Percentiles rank a stretch among this genome's conserved stretches.
These are phyloP conservation scores for Umbelopsis sp. DNA, from an alignment of 371 early-diverging fungal genomes.

Conservation along the genomic window DNA sequence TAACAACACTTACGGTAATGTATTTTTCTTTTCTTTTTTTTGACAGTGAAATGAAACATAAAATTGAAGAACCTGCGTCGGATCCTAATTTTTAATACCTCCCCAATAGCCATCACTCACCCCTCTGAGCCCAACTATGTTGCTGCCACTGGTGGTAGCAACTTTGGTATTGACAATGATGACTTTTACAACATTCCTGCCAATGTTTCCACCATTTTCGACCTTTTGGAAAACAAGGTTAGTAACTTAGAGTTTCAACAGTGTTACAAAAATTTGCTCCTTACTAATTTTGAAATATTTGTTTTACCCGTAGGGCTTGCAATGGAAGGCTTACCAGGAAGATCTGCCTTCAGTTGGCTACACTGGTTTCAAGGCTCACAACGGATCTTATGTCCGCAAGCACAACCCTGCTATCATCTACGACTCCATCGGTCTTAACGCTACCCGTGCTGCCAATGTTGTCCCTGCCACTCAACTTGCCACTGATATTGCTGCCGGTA, in stretches of 20 bases:
- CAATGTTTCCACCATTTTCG: slow-evolving; percentile 46
- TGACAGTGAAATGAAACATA: neutral
- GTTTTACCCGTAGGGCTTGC: slow-evolving; percentile 29
- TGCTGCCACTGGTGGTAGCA: slow-evolving; percentile 35
- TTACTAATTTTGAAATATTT: neutral
- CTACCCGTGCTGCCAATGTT: slow-evolving; percentile 44
- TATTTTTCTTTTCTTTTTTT: too few relatives aligned
- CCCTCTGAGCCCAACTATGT: slow-evolving; percentile 58
- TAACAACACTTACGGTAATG: slow-evolving; percentile 45
- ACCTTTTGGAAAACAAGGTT: slow-evolving; percentile 56
- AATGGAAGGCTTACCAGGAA: slow-evolving; percentile 68
- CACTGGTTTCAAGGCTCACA: slow-evolving; percentile 28
- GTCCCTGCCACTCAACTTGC: slow-evolving; percentile 35
- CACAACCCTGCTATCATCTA: slow-evolving; percentile 60
- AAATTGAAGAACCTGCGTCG: neutral
- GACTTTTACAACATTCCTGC: slow-evolving; percentile 31
- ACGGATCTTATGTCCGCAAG: slow-evolving; percentile 43
- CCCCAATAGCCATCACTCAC: slow-evolving; percentile 40
- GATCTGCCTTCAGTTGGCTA: slow-evolving; percentile 50
- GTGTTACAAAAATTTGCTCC: neutral
- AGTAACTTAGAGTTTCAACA: neutral
- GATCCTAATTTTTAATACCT: slow-evolving; percentile 22
- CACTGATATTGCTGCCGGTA: slow-evolving; percentile 27
- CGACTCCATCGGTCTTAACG: slow-evolving; percentile 42
- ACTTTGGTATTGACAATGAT: slow-evolving; percentile 31